Evolutionary conservation across 2,329 filamentous ascomycete species (phyloP), one percentile per base, ranked within the genome.

Genomic region (Xylariaceae sp.): DNA sequence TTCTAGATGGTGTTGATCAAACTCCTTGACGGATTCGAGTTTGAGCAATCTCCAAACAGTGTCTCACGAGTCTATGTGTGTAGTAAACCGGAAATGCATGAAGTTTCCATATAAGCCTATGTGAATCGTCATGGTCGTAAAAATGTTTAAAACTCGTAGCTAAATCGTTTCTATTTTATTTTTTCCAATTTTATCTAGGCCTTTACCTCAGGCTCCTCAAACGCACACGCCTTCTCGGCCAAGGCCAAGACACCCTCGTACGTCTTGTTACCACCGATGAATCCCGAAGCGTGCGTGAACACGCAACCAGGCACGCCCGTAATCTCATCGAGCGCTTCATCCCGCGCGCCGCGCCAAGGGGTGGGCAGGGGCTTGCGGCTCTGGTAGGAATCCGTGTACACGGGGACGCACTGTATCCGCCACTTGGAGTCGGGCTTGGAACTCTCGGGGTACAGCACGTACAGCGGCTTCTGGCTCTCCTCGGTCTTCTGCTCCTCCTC

Each of bases 221-320:
- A 67, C 44, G 76, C 83, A 63, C 90, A 76, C 1, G 89, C 88
- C 80, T 89, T 90, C 74, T 82, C 76, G 3, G 92, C 92, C 91
- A 97, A 96, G 59, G 86, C 85, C 73, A 90, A 82, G 30, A 86
- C 92, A 35, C 94, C 94, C 62, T 96, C 90, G 69, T 89, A 94
- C 0, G 89, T 95, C 80, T 89, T 88, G 76, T 97, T 95, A 2
- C 94, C 94, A 15, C 94, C 94, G 71, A 97, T 97, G 77, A 99
- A 99, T 34, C 94, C 94, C 56, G 88, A 88, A 2, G 92, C 92
- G 73, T 99, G 94, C 35, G 97, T 89, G 73, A 99, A 99, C 34
- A 99, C 87, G 63, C 90, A 87, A 5, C 92, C 90, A 4, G 79
- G 78, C 34, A 91, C 51, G 42, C 87, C 86, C 23, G 82, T 77